Base-by-base conservation (phyloP, 257 asterid species). In the Solanum bulbocastanum region DNA sequence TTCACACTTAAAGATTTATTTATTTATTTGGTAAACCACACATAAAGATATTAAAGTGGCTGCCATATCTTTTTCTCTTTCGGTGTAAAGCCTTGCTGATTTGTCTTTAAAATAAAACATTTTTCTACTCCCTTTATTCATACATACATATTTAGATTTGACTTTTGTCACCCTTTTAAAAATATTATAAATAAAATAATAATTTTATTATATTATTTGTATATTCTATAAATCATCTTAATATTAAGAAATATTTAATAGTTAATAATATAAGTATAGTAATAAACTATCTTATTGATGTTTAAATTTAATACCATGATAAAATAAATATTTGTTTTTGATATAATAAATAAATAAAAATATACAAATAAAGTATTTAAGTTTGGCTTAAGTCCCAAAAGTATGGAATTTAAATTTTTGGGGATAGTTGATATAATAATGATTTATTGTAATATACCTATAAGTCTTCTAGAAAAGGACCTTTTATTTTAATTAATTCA, bases 61-160 rank as follows among this genome's bases (percentile, higher is more conserved):
- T 36, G 18, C 22, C 81, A 74, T 32, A 73, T 87, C 87, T 83
- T 88, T 90, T 72, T 40, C 87, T 89, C 93, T 91, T 91, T 91
- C 94, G 92, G 93, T 92, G 90, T 84, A 44, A 86, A 90, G 89
- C 18, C 76, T 35, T 60, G 86, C 84, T 76, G 83, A 87, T 90
- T 86, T 91, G 84, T 83, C 75, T 68, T 46, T 84, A 65, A 90
- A 82, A 88, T 87, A 87, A 69, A 46, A 37, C n/a, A 30, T 33
- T 27, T 9, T 74, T n/a, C 6, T 6, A 68, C 36, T 66, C 9
- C 16, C 3, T 66, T 12, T 12, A 4, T 66, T 13, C 73, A 66
- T 66, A 10, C 8, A 11, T 66, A 66, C 8, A 5, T 66, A 13
- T 25, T 25, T 11, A 66, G 18, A 12, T 25, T 27, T 25, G 25